A percentile compares a stretch with the other conserved stretches of the same genome.
Conservation (phyloP, 78 protist genomes). For the Dictyostelium brefeldianum region DNA sequence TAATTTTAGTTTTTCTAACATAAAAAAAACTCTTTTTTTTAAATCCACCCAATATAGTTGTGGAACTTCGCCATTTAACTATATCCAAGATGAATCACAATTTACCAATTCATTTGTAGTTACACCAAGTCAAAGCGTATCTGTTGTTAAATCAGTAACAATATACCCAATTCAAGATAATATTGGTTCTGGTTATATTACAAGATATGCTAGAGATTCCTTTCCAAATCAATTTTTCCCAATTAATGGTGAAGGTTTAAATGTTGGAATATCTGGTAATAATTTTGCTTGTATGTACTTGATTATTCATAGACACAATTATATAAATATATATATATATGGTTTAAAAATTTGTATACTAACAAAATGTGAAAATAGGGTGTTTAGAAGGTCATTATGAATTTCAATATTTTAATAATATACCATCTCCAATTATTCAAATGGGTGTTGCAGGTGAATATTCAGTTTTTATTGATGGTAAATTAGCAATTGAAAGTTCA, state of each 20-base stretch:
- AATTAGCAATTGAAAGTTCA: neutral
- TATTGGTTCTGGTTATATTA: too few relatives aligned
- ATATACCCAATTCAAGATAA: neutral
- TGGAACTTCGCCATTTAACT: neutral
- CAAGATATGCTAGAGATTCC: neutral
- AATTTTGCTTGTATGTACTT: neutral
- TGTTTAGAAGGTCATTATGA: neutral
- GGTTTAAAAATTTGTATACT: too few relatives aligned
- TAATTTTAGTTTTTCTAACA: too few relatives aligned
- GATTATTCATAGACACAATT: too few relatives aligned
- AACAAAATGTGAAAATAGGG: too few relatives aligned
- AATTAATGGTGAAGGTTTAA: neutral
- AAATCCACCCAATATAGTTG: neutral
- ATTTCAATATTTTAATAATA: neutral
- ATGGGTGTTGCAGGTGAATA: neutral
- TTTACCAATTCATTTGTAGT: neutral
- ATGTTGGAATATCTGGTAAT: neutral
- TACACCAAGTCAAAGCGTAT: neutral
- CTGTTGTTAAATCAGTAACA: neutral
- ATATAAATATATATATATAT: neutral
- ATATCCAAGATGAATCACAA: neutral
- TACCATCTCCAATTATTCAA: neutral
- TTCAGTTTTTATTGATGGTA: conserved; percentile 1
- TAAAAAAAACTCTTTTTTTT: neutral
- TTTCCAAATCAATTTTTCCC: neutral